Percentiles rank a stretch among this genome's conserved stretches.
phyloP scores from a whole-genome alignment of 2,329 filamentous ascomycete genomes.

The Trichoderma koningii region DNA sequence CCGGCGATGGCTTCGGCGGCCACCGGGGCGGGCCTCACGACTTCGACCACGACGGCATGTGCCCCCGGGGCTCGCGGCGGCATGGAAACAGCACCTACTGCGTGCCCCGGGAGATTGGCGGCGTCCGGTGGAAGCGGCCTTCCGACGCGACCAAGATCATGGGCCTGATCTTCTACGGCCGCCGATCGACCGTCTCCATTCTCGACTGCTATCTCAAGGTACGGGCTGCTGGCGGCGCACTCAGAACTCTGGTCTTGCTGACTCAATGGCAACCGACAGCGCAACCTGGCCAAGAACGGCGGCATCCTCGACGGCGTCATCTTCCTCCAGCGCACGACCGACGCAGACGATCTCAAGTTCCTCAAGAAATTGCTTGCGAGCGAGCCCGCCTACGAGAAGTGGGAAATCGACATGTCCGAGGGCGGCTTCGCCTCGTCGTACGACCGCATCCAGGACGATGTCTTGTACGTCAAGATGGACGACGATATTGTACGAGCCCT shows the following conservation, averaged over 20 bases:
- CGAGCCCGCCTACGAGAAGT: constrained; percentile 43
- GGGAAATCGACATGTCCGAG: constrained; percentile 40
- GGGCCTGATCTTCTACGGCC: constrained; percentile 50
- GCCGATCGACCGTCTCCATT: constrained; percentile 47
- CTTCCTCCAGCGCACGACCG: constrained; percentile 47
- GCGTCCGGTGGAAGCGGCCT: constrained; percentile 19
- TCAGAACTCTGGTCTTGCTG: background rate
- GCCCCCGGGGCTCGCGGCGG: constrained; percentile 11
- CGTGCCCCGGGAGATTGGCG: constrained; percentile 12
- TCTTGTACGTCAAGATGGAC: constrained; percentile 45
- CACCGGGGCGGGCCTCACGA: background rate
- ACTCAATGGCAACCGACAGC: constrained; percentile 31
- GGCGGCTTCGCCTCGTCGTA: constrained; percentile 46
- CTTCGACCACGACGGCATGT: constrained; percentile 1
- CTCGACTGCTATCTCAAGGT: constrained; percentile 51
- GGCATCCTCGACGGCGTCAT: constrained; percentile 50
- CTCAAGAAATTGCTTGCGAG: constrained; percentile 43
- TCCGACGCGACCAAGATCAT: constrained; percentile 41
- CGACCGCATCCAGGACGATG: constrained; percentile 50
- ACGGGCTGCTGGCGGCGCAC: constrained; percentile 10
- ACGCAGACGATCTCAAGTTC: constrained; percentile 44
- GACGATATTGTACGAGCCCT: constrained; percentile 42
- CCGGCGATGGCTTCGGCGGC: constrained; percentile 2
- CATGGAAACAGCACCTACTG: constrained; percentile 22
- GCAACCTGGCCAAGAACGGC: constrained; percentile 49